phyloP scores from a whole-genome alignment of 75 land plant genomes.

The Cryptomeria japonica region DNA sequence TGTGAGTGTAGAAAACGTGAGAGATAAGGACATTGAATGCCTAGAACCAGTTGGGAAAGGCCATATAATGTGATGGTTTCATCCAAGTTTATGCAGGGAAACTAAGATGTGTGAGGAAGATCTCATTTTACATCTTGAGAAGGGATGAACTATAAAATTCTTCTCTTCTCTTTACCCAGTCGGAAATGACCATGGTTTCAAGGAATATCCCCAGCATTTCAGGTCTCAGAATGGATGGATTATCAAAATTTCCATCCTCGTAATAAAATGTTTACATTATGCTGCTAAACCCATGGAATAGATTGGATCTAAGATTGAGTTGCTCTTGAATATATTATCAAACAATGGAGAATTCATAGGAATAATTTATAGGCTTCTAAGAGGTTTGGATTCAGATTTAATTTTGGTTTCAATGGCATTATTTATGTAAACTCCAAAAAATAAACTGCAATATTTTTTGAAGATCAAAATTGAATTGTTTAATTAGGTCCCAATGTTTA shows the following conservation, averaged over 20 bases:
- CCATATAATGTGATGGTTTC: neutral
- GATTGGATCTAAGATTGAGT: constrained; percentile 40
- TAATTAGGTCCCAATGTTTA: no score
- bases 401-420: neutral
- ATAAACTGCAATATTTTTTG: no score
- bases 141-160: neutral
- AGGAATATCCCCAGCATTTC: neutral
- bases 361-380: constrained; percentile 31
- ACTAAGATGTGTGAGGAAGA: neutral
- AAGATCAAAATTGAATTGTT: neutral
- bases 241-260: constrained; percentile 40
- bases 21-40: no score
- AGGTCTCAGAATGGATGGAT: constrained; percentile 40
- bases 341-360: constrained; percentile 39
- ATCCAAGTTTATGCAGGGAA: neutral
- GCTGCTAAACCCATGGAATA: constrained; percentile 38
- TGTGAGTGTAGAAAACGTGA: neutral
- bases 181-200: neutral
- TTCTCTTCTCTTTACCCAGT: neutral
- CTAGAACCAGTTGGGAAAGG: neutral
- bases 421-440: no score
- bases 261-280: constrained; percentile 28
- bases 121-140: constrained; percentile 15
- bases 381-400: constrained; percentile 18
- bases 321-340: constrained; percentile 48